A percentile compares a stretch with the other conserved stretches of the same genome.
These are phyloP conservation scores for Chlamydomonas sphaeroides DNA, from an alignment of 139 green algal species.

Conservation along the genomic window DNA sequence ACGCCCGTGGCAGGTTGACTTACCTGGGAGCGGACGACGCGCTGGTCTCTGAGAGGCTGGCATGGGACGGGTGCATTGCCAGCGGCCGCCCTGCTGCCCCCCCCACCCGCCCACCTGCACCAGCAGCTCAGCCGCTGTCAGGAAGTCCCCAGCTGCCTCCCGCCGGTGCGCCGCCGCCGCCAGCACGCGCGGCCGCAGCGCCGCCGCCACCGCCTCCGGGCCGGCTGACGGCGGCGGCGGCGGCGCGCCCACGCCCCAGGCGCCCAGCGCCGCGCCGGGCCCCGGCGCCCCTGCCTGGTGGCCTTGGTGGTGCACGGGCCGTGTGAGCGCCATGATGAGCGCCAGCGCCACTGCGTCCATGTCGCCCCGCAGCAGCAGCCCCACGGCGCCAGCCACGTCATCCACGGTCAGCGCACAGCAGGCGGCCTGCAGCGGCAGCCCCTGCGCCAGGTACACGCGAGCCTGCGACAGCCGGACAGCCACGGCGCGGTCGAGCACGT, in stretches of 20 bases:
- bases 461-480: background rate
- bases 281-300: background rate
- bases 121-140: conserved; percentile 32
- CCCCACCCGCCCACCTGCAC: conserved; percentile 7
- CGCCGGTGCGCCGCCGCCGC: conserved; percentile 4
- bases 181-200: conserved; percentile 11
- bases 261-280: background rate
- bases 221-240: background rate
- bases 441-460: background rate
- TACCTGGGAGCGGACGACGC: too few species aligned
- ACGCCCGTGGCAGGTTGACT: too few species aligned
- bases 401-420: conserved; percentile 29
- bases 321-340: background rate
- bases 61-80: too few species aligned
- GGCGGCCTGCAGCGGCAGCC: conserved; percentile 14
- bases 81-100: too few species aligned
- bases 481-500: background rate
- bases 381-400: conserved; percentile 9
- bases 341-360: conserved; percentile 5
- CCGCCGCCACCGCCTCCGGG: background rate
- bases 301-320: background rate
- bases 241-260: background rate
- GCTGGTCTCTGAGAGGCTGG: too few species aligned
- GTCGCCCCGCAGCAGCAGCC: conserved; percentile 22
- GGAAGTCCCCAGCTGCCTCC: conserved; percentile 15